A percentile compares a stretch with the other conserved stretches of the same genome.
phyloP scores from a whole-genome alignment of 768 basidiomycete genomes.

The Lentinus tigrinus region DNA sequence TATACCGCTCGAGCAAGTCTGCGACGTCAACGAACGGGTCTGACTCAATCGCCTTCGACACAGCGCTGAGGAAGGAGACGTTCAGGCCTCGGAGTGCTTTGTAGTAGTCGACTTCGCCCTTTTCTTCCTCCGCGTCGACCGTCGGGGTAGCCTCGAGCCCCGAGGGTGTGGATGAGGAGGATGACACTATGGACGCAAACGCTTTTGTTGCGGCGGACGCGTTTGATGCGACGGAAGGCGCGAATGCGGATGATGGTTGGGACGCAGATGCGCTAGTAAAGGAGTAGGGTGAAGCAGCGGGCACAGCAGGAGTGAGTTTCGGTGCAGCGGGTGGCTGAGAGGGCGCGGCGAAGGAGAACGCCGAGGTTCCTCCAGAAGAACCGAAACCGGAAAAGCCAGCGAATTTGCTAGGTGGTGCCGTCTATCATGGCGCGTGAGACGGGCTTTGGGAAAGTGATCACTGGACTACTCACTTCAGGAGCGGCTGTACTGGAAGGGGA shows the following conservation, averaged over 20 bases:
- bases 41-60: slow-evolving; percentile 56
- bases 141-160: background rate
- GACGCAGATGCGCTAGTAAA: slow-evolving; percentile 10
- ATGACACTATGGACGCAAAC: slow-evolving; percentile 9
- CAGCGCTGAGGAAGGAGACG: slow-evolving; percentile 56
- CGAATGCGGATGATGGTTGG: slow-evolving; percentile 6
- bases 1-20: slow-evolving; percentile 58
- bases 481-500: background rate
- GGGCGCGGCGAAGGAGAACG: slow-evolving; percentile 38
- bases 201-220: slow-evolving; percentile 17
- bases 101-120: slow-evolving; percentile 55
- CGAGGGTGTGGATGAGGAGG: background rate
- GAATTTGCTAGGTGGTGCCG: slow-evolving; percentile 41
- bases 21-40: slow-evolving; percentile 72
- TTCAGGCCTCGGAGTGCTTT: slow-evolving; percentile 75
- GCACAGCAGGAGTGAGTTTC: slow-evolving; percentile 19
- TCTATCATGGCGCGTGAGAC: background rate
- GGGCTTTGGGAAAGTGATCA: background rate
- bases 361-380: slow-evolving; percentile 27
- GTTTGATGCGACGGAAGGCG: slow-evolving; percentile 24
- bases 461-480: background rate
- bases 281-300: slow-evolving; percentile 16
- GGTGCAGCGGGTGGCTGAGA: slow-evolving; percentile 23
- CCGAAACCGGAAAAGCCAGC: slow-evolving; percentile 55
- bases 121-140: slow-evolving; percentile 19